Evolutionary conservation across 805 yeast genomes (phyloP), one percentile per base, ranked within the genome.

Genomic region (Candida ovalis): DNA sequence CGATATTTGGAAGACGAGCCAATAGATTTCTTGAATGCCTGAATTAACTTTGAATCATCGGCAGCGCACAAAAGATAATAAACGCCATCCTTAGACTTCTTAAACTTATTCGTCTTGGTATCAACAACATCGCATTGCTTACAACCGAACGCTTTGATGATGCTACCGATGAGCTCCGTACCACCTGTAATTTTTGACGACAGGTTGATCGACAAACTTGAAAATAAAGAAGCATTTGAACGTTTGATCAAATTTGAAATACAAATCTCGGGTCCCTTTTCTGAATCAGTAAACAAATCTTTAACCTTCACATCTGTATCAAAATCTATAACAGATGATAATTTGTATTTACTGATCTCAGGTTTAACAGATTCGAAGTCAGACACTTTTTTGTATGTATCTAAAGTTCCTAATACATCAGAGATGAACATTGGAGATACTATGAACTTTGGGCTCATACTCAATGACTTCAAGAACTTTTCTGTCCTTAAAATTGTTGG

Each of bases 401-500:
- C 66, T n/a, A 60, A 41, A 1, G 66, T 63, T 12, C 72, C 73
- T 24, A 81, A 48, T 0, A 81, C 69, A 38, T 77, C 80, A 2
- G 66, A 66, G 2, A 84, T 49, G 50, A 81, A 84, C 3, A 66
- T 59, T 0, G 90, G 88, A 28, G 79, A 76, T 1, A 86, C 55
- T 3, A 82, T 76, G 46, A 71, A 66, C n/a, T 68, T 65, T 9
- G 80, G 76, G 42, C 73, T 81, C 38, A 72, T 72, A 45, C 89
- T 79, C 44, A 90, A 67, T 19, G 90, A 81, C 39, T 78, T 76
- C 46, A 92, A 72, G 59, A 92, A 91, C 67, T 92, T 94, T 49
- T 86, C 96, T 0, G 98, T 92, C 54, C 97, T 73, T 57, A 86
- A 62, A n/a, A 86, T 74, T 51, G 81, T 81, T 1, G 97, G 96